Evolutionary conservation across 176 grass and related monocot genomes (phyloP).

Genomic region (Chloris gayana): DNA sequence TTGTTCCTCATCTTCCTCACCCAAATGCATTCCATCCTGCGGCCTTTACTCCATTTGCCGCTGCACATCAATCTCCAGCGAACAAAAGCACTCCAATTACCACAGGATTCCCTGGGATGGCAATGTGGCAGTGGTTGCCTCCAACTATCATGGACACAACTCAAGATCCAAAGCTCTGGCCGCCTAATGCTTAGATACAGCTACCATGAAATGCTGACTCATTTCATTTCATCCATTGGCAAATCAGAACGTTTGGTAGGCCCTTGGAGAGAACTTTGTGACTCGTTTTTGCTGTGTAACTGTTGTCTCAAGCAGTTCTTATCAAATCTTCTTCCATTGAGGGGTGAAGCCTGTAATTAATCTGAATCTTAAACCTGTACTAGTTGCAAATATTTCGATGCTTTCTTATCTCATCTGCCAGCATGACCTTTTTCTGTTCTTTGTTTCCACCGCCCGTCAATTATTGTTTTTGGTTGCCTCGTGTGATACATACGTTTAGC

Average conservation of each 20-base stretch:
- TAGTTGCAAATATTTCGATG: constrained; percentile 30
- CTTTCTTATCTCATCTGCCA: neutral
- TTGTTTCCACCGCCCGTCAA: too few species aligned
- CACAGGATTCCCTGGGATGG: constrained; percentile 56
- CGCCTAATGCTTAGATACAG: constrained; percentile 68
- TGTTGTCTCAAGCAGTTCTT: constrained; percentile 12
- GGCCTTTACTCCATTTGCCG: constrained; percentile 44
- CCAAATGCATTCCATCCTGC: constrained; percentile 53
- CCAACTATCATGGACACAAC: constrained; percentile 67
- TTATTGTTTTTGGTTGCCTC: neutral
- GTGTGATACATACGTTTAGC: neutral
- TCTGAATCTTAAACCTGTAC: constrained; percentile 40
- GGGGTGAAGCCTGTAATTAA: constrained; percentile 59
- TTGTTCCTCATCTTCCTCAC: constrained; percentile 68
- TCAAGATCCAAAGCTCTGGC: constrained; percentile 88
- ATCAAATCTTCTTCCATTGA: constrained; percentile 31
- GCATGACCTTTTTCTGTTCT: neutral
- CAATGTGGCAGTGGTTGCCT: constrained; percentile 91
- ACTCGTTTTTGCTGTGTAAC: constrained; percentile 20
- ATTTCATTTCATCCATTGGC: constrained; percentile 29
- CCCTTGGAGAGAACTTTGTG: neutral
- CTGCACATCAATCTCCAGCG: constrained; percentile 32
- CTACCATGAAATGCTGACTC: neutral
- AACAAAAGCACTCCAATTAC: constrained; percentile 51
- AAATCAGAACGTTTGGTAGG: constrained; percentile 26